Base-by-base conservation (phyloP, 2,329 filamentous ascomycete species). In the Alternaria sp. region DNA sequence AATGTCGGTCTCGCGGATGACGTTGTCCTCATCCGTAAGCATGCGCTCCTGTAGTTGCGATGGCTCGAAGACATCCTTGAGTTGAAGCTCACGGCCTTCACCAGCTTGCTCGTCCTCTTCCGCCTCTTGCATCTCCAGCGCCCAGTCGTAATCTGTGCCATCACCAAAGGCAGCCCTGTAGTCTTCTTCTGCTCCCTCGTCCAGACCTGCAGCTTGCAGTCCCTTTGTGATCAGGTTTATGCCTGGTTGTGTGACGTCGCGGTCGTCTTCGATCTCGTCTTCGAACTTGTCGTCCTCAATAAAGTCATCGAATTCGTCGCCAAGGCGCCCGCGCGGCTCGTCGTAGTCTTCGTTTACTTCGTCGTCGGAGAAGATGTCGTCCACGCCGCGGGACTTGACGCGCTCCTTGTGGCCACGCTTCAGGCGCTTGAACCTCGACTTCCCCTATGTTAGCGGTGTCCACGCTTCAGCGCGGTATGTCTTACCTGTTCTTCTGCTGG, bases 61-160 rank as follows among this genome's bases (percentile, higher is more conserved):
- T 1, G 96, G 96, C 81, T 99, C 96, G 74, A 99, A 99, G 54
- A 99, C 95, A 77, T 99, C 95, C 82, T 98, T 97, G 66, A 99
- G 87, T 80, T 97, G 93, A 45, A 98, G 88, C 47, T 90, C 90
- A 73, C 94, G 92, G 69, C 96, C 92, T 65, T 93, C 91, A 63
- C 90, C 87, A 68, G 91, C 86, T 61, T 91, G 89, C 51, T 92
- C 90, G 68, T 96, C 92, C 61, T 89, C 86, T 68, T 94, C 91
- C 53, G 93, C 90, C 49, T 96, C 92, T 79, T 98, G 94, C 74
- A 95, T 85, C 56, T 95, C 91, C 51, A 99, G 83, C 9, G 95
- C 96, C 90, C 96, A 99, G 71, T 94, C 90, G 77, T 98, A 99
- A 76, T 99, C 96, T 68, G 93, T 93, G 59, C 96, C 95, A 76